Base-by-base conservation (phyloP, 2,329 filamentous ascomycete genomes). In the Colletotrichum lupini region DNA sequence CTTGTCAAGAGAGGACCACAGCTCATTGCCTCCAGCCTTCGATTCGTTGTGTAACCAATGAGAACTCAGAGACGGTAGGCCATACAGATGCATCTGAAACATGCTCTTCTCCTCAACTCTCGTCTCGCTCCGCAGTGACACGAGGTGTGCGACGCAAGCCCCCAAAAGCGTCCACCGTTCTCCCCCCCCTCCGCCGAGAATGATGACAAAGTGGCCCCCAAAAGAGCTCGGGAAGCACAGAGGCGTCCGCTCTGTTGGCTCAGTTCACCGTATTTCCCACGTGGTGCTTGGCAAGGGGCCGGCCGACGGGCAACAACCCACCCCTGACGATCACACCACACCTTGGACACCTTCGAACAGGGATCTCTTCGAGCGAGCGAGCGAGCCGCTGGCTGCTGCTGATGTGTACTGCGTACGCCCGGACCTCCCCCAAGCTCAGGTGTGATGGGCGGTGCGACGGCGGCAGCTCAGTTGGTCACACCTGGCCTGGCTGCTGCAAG, bases 321-420 rank as follows among this genome's bases (percentile, higher is more conserved):
- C 71, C 71, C 71, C 71, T 72, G 71, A 67, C 56, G 61, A 73
- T 73, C 71, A 72, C 57, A 72, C 68, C 56, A 60, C 28, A 49
- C 42, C 42, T 49, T 49, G 16, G 19, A n/a, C 22, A 24, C 11
- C 1, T 16, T 14, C 19, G 30, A 58, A 56, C 60, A 61, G 69
- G 69, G 69, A 53, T 53, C 42, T 58, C 14, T 55, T 68, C 58
- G 58, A 67, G 22, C 35, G 65, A 68, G 37, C 53, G 53, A 60
- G 52, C 37, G 37, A 42, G 32, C 32, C 32, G 32, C 32, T 35
- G 32, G 32, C 32, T 35, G 32, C 11, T 35, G 32, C 32, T 35
- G 32, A 11, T 35, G 32, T 7, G 14, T 16, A 16, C 42, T 46
- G 42, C 19, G 42, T 19, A 60, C 55, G 53, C 58, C 64, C 63